phyloP scores from a whole-genome alignment of 768 basidiomycete species.

The Gymnopilus dilepis region DNA sequence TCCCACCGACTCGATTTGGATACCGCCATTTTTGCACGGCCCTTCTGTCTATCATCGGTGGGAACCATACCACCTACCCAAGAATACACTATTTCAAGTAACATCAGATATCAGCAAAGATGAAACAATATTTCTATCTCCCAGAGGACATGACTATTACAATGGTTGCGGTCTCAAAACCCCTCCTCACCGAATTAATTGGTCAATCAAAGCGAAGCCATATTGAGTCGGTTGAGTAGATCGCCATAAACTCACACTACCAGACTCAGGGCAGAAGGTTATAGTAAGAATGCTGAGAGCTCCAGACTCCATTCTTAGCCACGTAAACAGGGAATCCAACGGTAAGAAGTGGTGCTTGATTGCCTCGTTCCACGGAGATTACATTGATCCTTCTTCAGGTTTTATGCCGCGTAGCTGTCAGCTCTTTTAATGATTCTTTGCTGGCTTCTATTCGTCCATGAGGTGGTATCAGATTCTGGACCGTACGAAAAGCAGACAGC shows the following conservation, averaged over 20 bases:
- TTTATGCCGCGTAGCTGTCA: slow-evolving; percentile 1
- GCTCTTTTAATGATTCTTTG: not conserved
- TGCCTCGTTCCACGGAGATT: slow-evolving; percentile 5
- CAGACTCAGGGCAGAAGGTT: slow-evolving; percentile 3
- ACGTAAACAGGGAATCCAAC: not conserved
- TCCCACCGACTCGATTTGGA: slow-evolving; percentile 58
- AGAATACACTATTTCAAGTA: slow-evolving; percentile 51
- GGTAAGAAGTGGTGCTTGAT: not conserved
- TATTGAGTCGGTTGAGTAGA: slow-evolving; percentile 48
- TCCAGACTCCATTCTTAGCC: slow-evolving; percentile 2
- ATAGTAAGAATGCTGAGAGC: slow-evolving; percentile 5
- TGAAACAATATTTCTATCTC: slow-evolving; percentile 35
- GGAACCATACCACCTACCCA: slow-evolving; percentile 56
- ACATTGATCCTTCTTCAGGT: slow-evolving; percentile 1
- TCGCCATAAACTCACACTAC: slow-evolving; percentile 37
- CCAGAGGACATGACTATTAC: slow-evolving; percentile 68
- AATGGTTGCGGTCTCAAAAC: slow-evolving; percentile 59
- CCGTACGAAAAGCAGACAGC: not conserved
- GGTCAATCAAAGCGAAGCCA: slow-evolving; percentile 45
- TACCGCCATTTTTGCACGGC: slow-evolving; percentile 55
- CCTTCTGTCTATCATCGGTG: slow-evolving; percentile 56
- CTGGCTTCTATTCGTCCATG: slow-evolving; percentile 2
- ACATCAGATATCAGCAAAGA: slow-evolving; percentile 24
- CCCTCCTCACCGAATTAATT: slow-evolving; percentile 44
- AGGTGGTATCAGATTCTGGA: not conserved